Evolutionary conservation across 441 rosid species (phyloP).

Genomic region (Brassica hybrid): DNA sequence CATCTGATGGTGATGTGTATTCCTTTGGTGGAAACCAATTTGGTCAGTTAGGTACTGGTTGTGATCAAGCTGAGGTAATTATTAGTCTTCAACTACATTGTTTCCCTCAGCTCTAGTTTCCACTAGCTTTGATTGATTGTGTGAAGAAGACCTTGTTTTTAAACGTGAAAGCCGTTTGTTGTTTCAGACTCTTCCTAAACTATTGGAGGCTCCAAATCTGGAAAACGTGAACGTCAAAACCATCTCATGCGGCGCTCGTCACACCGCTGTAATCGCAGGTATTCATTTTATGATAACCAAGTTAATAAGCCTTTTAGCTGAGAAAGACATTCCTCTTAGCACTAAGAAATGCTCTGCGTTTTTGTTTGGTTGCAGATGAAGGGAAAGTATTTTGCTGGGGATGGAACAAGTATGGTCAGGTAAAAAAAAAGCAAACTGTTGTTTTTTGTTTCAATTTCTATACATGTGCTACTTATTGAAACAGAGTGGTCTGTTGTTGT

Average conservation of each 20-base stretch:
- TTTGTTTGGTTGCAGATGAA: conserved; percentile 60
- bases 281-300: conserved; percentile 5
- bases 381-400: conserved; percentile 92
- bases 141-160: conserved; percentile 1
- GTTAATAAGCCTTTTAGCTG: neutral
- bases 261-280: conserved; percentile 82
- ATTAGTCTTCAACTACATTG: conserved; percentile 7
- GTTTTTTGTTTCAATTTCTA: neutral
- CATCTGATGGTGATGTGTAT: conserved; percentile 88
- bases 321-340: conserved; percentile 6
- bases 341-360: conserved; percentile 3
- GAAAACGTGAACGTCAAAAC: conserved; percentile 60
- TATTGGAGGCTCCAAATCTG: conserved; percentile 85
- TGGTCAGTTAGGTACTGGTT: conserved; percentile 96
- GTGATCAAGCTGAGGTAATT: conserved; percentile 95
- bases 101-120: neutral
- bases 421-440: conserved; percentile 35
- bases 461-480: conserved; percentile 8
- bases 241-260: conserved; percentile 96
- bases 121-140: conserved; percentile 1
- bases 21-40: conserved; percentile 98
- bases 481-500: conserved; percentile 3
- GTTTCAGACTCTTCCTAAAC: conserved; percentile 82
- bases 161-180: conserved; percentile 40
- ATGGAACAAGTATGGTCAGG: conserved; percentile 99